phyloP scores from a whole-genome alignment of 352 stramenopile species.

The Paralagenidium karlingii region DNA sequence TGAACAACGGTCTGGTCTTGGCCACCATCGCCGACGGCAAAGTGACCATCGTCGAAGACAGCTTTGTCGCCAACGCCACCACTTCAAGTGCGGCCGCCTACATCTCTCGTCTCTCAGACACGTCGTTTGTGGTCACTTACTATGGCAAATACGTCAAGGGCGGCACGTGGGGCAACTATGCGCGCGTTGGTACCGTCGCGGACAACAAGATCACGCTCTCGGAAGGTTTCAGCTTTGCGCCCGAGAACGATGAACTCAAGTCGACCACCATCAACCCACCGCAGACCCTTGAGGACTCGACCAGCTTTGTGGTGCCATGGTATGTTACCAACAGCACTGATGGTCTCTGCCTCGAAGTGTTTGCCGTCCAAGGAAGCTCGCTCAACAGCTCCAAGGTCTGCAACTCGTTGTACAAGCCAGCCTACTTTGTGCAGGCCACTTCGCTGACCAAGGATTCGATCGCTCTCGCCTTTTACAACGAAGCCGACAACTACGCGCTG shows the following conservation, averaged over 20 bases:
- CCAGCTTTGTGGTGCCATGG: slow-evolving; percentile 49
- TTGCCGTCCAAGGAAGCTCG: slow-evolving; percentile 10
- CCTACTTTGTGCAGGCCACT: slow-evolving; percentile 61
- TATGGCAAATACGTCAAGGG: slow-evolving; percentile 49
- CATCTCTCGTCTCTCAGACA: slow-evolving; percentile 46
- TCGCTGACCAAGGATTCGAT: slow-evolving; percentile 46
- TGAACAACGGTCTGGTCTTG: slow-evolving; percentile 27
- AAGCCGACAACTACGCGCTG: slow-evolving; percentile 58
- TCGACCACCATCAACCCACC: slow-evolving; percentile 42
- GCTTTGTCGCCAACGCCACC: slow-evolving; percentile 13
- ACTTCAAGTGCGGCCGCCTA: slow-evolving; percentile 27
- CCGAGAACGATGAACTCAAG: slow-evolving; percentile 18
- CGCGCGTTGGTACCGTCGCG: slow-evolving; percentile 32
- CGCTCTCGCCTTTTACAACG: slow-evolving; percentile 57
- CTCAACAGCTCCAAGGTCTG: slow-evolving; percentile 26
- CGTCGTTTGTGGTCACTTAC: slow-evolving; percentile 43
- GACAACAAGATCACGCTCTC: slow-evolving; percentile 42
- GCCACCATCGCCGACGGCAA: slow-evolving; percentile 27
- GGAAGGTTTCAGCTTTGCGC: slow-evolving; percentile 33
- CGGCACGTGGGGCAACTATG: slow-evolving; percentile 33
- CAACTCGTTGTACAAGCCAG: slow-evolving; percentile 35
- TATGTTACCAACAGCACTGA: slow-evolving; percentile 26
- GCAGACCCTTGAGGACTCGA: slow-evolving; percentile 46
- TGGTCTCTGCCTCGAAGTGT: slow-evolving; percentile 47
- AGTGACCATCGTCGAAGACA: slow-evolving; percentile 22